These are phyloP conservation scores for Aureobasidium subglaciale DNA, from an alignment of 2,329 filamentous ascomycete genomes.

Conservation along the genomic window DNA sequence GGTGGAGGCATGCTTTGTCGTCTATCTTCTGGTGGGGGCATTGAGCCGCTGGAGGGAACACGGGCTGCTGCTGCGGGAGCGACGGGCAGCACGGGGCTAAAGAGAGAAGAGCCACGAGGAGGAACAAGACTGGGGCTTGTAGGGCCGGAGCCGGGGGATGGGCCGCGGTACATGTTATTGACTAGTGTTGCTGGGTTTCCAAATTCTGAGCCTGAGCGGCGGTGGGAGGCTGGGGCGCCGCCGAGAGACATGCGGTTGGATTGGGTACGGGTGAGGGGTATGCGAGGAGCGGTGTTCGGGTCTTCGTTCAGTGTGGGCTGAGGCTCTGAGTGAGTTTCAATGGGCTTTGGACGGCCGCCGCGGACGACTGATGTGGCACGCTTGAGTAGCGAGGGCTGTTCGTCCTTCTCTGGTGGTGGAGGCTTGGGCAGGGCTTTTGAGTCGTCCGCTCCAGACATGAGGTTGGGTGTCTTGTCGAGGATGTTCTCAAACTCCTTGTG, in stretches of 20 bases:
- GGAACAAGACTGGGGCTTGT: conserved; percentile 47
- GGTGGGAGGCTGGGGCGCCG: conserved; percentile 25
- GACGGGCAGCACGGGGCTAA: conserved; percentile 38
- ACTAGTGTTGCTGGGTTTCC: conserved; percentile 60
- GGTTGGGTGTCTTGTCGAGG: conserved; percentile 68
- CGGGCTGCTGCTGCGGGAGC: conserved; percentile 45
- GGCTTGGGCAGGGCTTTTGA: conserved; percentile 66
- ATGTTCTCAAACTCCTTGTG: conserved; percentile 95
- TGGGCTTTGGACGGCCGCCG: conserved; percentile 27
- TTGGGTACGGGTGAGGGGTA: conserved; percentile 58
- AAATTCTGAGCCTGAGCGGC: conserved; percentile 40
- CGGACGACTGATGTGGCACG: conserved; percentile 54
- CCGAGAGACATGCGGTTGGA: conserved; percentile 39
- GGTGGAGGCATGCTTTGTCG: conserved; percentile 11
- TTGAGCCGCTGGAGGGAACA: conserved; percentile 44
- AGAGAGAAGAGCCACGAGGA: conserved; percentile 57
- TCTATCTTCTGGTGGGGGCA: conserved; percentile 29
- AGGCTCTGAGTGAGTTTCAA: conserved; percentile 19
- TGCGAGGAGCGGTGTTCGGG: conserved; percentile 67
- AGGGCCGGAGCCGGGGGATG: conserved; percentile 31
- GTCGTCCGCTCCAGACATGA: conserved; percentile 39
- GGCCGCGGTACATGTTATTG: conserved; percentile 82
- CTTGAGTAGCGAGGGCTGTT: conserved; percentile 43
- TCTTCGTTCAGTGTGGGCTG: conserved; percentile 42
- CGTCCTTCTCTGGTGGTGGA: conserved; percentile 51